Conservation (phyloP, 169 alveolate species). For the Cryptosporidium parvum region DNA sequence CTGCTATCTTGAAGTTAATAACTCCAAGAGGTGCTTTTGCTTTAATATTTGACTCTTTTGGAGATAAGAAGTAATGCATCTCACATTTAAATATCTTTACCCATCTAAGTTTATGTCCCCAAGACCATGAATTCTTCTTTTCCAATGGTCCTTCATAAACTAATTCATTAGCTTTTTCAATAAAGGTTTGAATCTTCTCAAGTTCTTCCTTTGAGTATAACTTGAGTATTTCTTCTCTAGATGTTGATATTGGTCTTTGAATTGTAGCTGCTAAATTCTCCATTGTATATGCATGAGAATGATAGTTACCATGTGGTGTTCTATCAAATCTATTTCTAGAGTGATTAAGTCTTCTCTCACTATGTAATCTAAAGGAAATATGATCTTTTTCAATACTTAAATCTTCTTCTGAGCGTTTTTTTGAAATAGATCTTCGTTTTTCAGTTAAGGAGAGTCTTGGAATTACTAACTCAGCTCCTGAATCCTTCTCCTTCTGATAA, state of each 20-base stretch:
- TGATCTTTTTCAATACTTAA: not conserved
- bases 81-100: conserved; percentile 58
- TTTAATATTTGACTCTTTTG: conserved; percentile 34
- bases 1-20: conserved; percentile 66
- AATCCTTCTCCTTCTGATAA: not conserved
- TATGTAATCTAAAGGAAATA: not conserved
- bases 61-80: conserved; percentile 65
- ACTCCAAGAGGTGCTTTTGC: conserved; percentile 61
- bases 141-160: conserved; percentile 71
- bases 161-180: conserved; percentile 34
- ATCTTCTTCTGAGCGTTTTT: conserved; percentile 6
- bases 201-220: conserved; percentile 67
- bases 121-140: conserved; percentile 71
- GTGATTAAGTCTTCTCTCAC: conserved; percentile 2
- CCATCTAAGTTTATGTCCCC: conserved; percentile 75
- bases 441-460: conserved; percentile 25
- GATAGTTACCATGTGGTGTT: conserved; percentile 9
- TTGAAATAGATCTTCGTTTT: conserved; percentile 8
- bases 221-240: conserved; percentile 50
- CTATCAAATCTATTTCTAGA: not conserved
- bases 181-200: conserved; percentile 34
- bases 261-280: conserved; percentile 37
- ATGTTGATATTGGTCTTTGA: conserved; percentile 50
- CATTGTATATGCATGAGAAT: conserved; percentile 60
- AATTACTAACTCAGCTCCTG: not conserved